Evolutionary conservation across 805 yeast species (phyloP).

Genomic region (Diddensiella transvaalensis): DNA sequence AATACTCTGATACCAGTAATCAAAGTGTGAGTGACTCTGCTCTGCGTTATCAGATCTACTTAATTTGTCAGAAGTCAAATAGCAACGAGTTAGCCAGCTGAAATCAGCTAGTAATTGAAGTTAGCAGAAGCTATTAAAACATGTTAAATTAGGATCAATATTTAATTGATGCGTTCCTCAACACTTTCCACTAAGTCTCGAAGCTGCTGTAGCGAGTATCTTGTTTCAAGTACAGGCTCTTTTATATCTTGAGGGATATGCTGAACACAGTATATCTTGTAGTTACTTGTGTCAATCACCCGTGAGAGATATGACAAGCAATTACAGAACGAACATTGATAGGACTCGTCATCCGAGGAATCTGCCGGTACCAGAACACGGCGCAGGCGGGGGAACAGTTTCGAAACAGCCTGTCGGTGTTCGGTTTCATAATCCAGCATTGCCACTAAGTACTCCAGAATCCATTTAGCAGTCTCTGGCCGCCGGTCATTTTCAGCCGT

Average conservation of each 20-base stretch:
- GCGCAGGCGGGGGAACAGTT: conserved; percentile 1
- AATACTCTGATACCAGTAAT: no score
- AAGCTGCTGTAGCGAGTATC: conserved; percentile 10
- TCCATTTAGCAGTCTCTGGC: conserved; percentile 23
- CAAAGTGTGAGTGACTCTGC: no score
- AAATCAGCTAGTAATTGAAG: no score
- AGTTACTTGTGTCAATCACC: conserved; percentile 10
- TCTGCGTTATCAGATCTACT: no score
- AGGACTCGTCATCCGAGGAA: conserved; percentile 20
- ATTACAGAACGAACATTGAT: conserved; percentile 24
- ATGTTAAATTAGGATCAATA: neutral
- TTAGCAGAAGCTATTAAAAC: neutral
- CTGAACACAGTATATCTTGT: conserved; percentile 15
- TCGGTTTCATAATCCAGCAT: conserved; percentile 13
- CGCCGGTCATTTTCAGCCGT: conserved; percentile 20
- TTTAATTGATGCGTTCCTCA: neutral
- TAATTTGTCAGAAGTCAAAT: no score
- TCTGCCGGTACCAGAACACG: conserved; percentile 9
- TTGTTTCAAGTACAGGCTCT: conserved; percentile 4
- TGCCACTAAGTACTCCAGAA: conserved; percentile 16
- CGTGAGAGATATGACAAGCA: conserved; percentile 25
- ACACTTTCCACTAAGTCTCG: conserved; percentile 3
- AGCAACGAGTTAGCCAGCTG: no score
- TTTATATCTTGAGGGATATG: conserved; percentile 4
- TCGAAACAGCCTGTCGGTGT: conserved; percentile 5